phyloP scores from a whole-genome alignment of 805 yeast species.

The Yamadazyma takamatsuzukensis region DNA sequence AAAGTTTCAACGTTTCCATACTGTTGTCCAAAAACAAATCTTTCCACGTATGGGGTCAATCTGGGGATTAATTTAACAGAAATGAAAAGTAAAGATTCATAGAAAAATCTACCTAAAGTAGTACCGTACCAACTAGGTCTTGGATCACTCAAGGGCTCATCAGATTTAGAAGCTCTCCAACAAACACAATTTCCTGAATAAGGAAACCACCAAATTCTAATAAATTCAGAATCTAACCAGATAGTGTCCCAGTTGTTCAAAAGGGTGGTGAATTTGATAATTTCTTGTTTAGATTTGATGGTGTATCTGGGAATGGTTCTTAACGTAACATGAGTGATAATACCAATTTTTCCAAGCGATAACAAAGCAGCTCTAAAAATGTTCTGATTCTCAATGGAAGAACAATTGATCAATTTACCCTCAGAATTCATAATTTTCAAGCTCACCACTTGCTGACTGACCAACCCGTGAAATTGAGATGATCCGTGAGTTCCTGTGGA shows the following conservation, averaged over 20 bases:
- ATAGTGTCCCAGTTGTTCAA: constrained; percentile 69
- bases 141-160: constrained; percentile 59
- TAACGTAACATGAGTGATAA: constrained; percentile 79
- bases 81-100: constrained; percentile 75
- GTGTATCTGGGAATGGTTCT: constrained; percentile 83
- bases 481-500: constrained; percentile 98
- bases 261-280: constrained; percentile 71
- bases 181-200: constrained; percentile 79
- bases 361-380: constrained; percentile 78
- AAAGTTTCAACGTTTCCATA: constrained; percentile 72
- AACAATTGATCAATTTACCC: constrained; percentile 69
- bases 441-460: constrained; percentile 82
- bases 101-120: constrained; percentile 68
- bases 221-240: constrained; percentile 88
- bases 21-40: constrained; percentile 79
- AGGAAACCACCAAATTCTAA: constrained; percentile 98
- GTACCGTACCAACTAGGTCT: constrained; percentile 86
- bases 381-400: constrained; percentile 58
- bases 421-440: constrained; percentile 69
- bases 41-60: constrained; percentile 80
- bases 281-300: constrained; percentile 75
- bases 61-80: constrained; percentile 71
- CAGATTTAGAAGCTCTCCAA: constrained; percentile 85
- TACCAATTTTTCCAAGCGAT: constrained; percentile 88
- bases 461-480: constrained; percentile 86